Evolutionary conservation across 1,284 basidiomycete species (phyloP).

Genomic region (Phlebopus sp.): DNA sequence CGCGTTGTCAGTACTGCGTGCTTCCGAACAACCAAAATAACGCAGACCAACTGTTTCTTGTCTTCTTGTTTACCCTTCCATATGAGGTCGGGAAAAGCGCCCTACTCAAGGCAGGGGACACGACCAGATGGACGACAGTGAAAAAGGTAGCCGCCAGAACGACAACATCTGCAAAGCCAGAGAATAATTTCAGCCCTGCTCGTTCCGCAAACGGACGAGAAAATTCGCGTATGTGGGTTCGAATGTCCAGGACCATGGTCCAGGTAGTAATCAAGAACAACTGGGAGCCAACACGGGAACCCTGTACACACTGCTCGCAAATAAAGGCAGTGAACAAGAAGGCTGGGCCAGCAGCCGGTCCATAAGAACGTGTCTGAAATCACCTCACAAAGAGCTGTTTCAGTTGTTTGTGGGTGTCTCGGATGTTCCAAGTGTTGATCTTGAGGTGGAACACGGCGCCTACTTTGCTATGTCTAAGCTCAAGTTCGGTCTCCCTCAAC

Average conservation of each 20-base stretch:
- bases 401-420: background rate
- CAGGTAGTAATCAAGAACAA: background rate
- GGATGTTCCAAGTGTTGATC: too few species aligned
- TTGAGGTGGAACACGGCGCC: too few species aligned
- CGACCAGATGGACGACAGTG: conserved; percentile 45
- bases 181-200: conserved; percentile 38
- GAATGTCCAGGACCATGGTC: conserved; percentile 29
- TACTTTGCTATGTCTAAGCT: too few species aligned
- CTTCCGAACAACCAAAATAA: too few species aligned
- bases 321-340: background rate
- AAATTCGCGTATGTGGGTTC: conserved; percentile 26
- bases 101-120: conserved; percentile 48
- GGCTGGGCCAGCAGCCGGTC: background rate
- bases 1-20: too few species aligned
- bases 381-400: background rate
- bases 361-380: background rate
- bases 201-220: conserved; percentile 22
- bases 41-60: conserved; percentile 54
- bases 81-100: conserved; percentile 43
- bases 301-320: background rate
- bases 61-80: conserved; percentile 39
- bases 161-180: conserved; percentile 66
- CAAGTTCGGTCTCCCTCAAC: conserved; percentile 14
- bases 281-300: background rate
- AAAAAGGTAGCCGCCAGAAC: conserved; percentile 55